Evolutionary conservation across 768 basidiomycete genomes (phyloP).

Genomic region (Astraeus odoratus): DNA sequence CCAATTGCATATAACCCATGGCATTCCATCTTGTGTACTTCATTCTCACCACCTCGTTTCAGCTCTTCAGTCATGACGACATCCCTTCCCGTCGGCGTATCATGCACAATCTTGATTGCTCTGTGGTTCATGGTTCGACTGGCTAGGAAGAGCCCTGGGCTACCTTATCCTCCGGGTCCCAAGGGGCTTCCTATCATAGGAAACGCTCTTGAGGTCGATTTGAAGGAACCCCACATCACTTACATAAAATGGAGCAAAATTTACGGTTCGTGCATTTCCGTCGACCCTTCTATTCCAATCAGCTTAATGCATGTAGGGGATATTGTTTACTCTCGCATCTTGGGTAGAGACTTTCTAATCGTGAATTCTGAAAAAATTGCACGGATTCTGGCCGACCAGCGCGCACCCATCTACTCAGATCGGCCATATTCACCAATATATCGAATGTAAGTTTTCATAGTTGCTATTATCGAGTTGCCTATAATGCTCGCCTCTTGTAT

Average conservation of each 20-base stretch:
- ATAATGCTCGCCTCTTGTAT: background rate
- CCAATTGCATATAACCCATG: too few species aligned
- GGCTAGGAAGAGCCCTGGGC: background rate
- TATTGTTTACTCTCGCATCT: background rate
- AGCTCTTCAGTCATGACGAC: too few species aligned
- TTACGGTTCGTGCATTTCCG: conserved; percentile 10
- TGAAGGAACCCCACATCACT: conserved; percentile 5
- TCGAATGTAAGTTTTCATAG: background rate
- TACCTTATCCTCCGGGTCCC: conserved; percentile 14
- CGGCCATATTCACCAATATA: background rate
- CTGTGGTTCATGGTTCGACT: background rate
- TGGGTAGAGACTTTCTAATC: conserved; percentile 2
- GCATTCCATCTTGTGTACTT: too few species aligned
- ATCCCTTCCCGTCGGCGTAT: background rate
- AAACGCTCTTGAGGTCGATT: conserved; percentile 9
- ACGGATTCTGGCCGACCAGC: conserved; percentile 1
- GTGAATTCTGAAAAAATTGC: conserved; percentile 7
- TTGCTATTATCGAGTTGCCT: background rate
- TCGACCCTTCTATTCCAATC: background rate
- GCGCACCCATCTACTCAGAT: conserved; percentile 2
- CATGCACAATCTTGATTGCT: background rate
- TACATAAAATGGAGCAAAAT: conserved; percentile 16
- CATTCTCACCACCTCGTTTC: too few species aligned
- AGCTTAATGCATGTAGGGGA: background rate
- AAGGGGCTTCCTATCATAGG: conserved; percentile 10